Conservation (phyloP, 495 filamentous ascomycete species). For the Penicillium lagena region DNA sequence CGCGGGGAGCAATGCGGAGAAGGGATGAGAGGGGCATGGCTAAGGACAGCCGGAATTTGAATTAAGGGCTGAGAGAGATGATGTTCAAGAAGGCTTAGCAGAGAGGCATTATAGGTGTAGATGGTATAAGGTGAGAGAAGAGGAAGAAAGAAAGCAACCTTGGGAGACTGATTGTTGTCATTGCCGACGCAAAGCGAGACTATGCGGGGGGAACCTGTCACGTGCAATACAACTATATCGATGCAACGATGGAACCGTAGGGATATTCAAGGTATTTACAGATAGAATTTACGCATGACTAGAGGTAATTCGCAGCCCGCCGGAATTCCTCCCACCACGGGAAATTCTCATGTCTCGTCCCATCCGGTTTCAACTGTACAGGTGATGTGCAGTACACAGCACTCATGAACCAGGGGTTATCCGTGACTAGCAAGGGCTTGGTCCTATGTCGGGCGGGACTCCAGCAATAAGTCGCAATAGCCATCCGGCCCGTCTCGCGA, state of each 20-base stretch:
- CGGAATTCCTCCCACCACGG: slow-evolving; percentile 5
- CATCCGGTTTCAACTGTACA: background rate
- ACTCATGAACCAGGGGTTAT: slow-evolving; percentile 10
- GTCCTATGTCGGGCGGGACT: slow-evolving; percentile 6
- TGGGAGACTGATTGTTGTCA: slow-evolving; percentile 8
- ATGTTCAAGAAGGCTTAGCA: background rate
- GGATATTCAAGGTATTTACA: too few species aligned
- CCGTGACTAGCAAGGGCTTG: background rate
- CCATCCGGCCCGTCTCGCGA: slow-evolving; percentile 1
- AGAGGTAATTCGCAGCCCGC: background rate
- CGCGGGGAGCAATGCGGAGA: slow-evolving; percentile 41
- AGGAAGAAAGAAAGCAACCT: slow-evolving; percentile 1
- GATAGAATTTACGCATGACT: too few species aligned
- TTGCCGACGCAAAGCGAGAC: slow-evolving; percentile 41
- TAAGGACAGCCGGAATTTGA: slow-evolving; percentile 3
- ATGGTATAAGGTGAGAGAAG: slow-evolving; percentile 2
- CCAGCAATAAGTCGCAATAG: slow-evolving; percentile 5
- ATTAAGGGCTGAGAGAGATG: too few species aligned
- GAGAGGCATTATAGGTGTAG: slow-evolving; percentile 14
- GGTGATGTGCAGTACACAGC: slow-evolving; percentile 4
- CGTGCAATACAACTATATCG: too few species aligned
- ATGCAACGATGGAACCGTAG: too few species aligned
- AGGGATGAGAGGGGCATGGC: slow-evolving; percentile 38
- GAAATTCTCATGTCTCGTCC: slow-evolving; percentile 7
- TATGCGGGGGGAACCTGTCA: slow-evolving; percentile 27